phyloP scores from a whole-genome alignment of 169 alveolate genomes.

The Plasmodium ovale region DNA sequence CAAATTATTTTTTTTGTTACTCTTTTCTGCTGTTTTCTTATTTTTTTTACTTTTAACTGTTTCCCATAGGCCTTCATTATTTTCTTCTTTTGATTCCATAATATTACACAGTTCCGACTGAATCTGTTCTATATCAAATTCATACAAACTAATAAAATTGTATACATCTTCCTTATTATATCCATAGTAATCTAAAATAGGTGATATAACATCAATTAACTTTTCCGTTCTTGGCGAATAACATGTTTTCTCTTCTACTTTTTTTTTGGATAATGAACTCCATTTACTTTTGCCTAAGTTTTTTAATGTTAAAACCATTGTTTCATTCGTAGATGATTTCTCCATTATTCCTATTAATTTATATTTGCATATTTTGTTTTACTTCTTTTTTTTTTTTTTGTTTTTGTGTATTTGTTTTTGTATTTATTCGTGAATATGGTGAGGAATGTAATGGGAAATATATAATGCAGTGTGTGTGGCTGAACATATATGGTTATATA shows the following conservation, averaged over 20 bases:
- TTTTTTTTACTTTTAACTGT: conserved; percentile 65
- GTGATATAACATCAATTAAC: conserved; percentile 62
- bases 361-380: conserved; percentile 70
- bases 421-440: not conserved
- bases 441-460: not conserved
- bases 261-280: conserved; percentile 72
- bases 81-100: conserved; percentile 74
- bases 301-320: conserved; percentile 65
- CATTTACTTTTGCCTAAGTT: conserved; percentile 63
- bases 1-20: conserved; percentile 28
- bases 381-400: not conserved
- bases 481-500: conserved; percentile 8
- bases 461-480: not conserved
- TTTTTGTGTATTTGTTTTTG: not conserved
- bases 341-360: conserved; percentile 45
- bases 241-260: conserved; percentile 60
- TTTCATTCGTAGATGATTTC: conserved; percentile 51
- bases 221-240: conserved; percentile 76
- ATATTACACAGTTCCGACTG: conserved; percentile 69
- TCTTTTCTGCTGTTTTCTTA: conserved; percentile 49
- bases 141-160: conserved; percentile 57
- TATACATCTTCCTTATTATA: conserved; percentile 72
- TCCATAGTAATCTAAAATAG: conserved; percentile 75
- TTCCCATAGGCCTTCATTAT: conserved; percentile 66
- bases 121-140: conserved; percentile 70